phyloP scores from a whole-genome alignment of 345 rosid species.

The Zanthoxylum bungeanum region DNA sequence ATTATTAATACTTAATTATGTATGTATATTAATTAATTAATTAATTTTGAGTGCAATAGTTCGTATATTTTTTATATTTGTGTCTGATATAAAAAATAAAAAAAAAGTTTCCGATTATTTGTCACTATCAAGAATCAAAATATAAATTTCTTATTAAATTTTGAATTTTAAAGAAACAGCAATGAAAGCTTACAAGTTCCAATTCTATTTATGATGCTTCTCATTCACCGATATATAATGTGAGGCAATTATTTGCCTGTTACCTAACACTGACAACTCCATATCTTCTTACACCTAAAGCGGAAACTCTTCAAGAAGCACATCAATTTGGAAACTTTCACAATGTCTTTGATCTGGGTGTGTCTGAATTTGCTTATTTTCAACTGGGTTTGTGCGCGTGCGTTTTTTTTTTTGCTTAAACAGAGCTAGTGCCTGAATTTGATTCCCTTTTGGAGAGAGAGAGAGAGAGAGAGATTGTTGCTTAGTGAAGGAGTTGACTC shows the following conservation, averaged over 20 bases:
- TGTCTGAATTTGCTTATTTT: conserved; percentile 6
- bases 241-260: conserved; percentile 38
- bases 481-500: conserved; percentile 1
- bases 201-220: conserved; percentile 23
- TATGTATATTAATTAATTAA: too few species aligned
- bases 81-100: too few species aligned
- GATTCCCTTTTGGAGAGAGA: conserved; percentile 6
- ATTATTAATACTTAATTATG: background rate
- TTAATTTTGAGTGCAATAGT: conserved; percentile 2
- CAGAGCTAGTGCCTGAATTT: conserved; percentile 16
- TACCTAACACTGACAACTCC: conserved; percentile 63
- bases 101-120: conserved; percentile 32
- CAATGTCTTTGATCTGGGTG: conserved; percentile 26
- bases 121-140: conserved; percentile 25
- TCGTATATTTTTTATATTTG: background rate
- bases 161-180: conserved; percentile 26
- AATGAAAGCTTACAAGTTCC: conserved; percentile 37
- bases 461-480: background rate
- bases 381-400: conserved; percentile 13
- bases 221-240: conserved; percentile 20
- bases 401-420: conserved; percentile 4
- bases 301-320: conserved; percentile 33
- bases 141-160: too few species aligned
- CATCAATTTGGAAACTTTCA: conserved; percentile 18
- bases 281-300: conserved; percentile 30